Conservation (phyloP, 2,329 filamentous ascomycete species). For the Thermothelomyces thermophilus region DNA sequence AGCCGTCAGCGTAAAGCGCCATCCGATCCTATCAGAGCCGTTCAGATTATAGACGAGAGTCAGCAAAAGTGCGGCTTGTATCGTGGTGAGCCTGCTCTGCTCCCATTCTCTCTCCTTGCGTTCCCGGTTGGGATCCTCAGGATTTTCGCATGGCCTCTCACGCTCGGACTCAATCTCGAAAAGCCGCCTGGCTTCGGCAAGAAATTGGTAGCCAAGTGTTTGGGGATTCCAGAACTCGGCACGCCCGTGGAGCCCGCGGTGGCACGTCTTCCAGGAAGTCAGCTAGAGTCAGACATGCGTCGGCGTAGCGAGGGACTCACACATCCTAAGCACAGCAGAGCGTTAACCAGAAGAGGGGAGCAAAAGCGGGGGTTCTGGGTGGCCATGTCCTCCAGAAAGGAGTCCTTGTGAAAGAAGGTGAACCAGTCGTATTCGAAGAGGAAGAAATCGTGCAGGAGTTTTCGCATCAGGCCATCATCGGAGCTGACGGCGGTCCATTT, state of each 20-base stretch:
- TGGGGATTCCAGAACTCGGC: slow-evolving; percentile 32
- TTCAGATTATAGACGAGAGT: slow-evolving; percentile 28
- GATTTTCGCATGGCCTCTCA: slow-evolving; percentile 10
- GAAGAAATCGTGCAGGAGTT: slow-evolving; percentile 66
- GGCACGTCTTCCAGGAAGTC: slow-evolving; percentile 24
- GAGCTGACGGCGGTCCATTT: slow-evolving; percentile 33
- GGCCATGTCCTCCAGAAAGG: slow-evolving; percentile 36
- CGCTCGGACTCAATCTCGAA: slow-evolving; percentile 28
- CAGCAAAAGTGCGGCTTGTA: slow-evolving; percentile 32
- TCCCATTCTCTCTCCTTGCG: slow-evolving; percentile 20
- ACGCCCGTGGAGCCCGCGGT: slow-evolving; percentile 25
- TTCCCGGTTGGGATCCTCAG: slow-evolving; percentile 17
- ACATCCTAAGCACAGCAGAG: slow-evolving; percentile 32
- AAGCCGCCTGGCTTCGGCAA: slow-evolving; percentile 32
- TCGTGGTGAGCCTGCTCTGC: slow-evolving; percentile 27
- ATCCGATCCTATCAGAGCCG: slow-evolving; percentile 34
- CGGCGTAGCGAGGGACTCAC: slow-evolving; percentile 25
- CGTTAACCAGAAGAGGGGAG: slow-evolving; percentile 36
- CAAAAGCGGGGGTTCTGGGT: slow-evolving; percentile 30
- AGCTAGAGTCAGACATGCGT: background rate
- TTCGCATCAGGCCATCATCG: slow-evolving; percentile 33
- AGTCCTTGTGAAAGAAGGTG: slow-evolving; percentile 34
- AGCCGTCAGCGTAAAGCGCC: slow-evolving; percentile 29
- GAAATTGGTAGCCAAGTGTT: slow-evolving; percentile 31
- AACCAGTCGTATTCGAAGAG: slow-evolving; percentile 34